Percentiles rank a stretch among this genome's conserved stretches.
These are phyloP conservation scores for Nakataea oryzae DNA, from an alignment of 2,329 filamentous ascomycete species.

Conservation along the genomic window DNA sequence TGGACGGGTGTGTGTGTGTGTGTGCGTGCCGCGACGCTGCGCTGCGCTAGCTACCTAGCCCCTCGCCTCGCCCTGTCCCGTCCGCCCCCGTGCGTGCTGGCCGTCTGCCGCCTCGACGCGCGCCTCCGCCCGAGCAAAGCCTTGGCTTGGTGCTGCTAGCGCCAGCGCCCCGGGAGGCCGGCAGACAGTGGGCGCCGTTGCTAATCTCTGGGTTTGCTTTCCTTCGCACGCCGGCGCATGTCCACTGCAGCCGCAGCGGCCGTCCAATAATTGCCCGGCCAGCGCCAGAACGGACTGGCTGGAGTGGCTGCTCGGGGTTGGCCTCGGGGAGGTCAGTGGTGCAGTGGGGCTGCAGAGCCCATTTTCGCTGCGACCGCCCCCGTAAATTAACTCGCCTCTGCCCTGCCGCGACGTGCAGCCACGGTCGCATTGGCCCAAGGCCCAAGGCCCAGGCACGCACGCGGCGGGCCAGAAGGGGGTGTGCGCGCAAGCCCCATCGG, in stretches of 20 bases:
- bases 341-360: neutral
- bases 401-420: neutral
- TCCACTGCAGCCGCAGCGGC: neutral
- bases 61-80: no score
- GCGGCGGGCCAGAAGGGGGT: no score
- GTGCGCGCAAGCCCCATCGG: no score
- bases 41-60: no score
- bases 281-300: neutral
- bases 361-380: neutral
- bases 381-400: no score
- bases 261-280: neutral
- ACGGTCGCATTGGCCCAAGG: no score
- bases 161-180: neutral
- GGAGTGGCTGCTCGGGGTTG: neutral
- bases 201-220: neutral
- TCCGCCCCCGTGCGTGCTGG: neutral
- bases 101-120: no score
- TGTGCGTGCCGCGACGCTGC: no score
- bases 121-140: no score
- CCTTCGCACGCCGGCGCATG: neutral
- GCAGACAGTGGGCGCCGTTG: neutral
- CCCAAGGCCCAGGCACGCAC: neutral
- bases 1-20: no score
- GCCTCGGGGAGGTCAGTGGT: neutral
- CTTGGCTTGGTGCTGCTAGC: neutral